A percentile compares a stretch with the other conserved stretches of the same genome.
Evolutionary conservation across 2,329 filamentous ascomycete genomes (phyloP).

Genomic region (Blumeriella jaapii): DNA sequence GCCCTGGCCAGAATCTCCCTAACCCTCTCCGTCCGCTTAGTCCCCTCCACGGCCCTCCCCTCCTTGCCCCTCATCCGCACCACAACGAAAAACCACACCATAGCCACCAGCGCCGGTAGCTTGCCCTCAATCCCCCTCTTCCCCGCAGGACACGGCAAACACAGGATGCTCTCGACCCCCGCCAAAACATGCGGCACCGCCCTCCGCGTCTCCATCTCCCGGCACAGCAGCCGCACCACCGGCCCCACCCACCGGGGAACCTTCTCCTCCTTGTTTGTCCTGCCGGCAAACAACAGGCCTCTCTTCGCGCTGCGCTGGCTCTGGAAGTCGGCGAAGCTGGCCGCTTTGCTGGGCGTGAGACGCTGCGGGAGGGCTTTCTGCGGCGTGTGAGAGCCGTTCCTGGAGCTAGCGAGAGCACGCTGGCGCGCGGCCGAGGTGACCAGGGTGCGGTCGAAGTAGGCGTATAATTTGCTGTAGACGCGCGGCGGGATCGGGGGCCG

Average conservation of each 20-base stretch:
- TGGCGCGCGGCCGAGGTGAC: slow-evolving; percentile 29
- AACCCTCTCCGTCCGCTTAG: slow-evolving; percentile 36
- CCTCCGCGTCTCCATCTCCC: slow-evolving; percentile 44
- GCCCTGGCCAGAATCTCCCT: slow-evolving; percentile 32
- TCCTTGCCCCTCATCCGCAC: slow-evolving; percentile 33
- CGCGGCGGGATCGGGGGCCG: slow-evolving; percentile 68
- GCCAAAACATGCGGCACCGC: slow-evolving; percentile 65
- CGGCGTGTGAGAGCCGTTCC: background rate
- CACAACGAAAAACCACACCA: slow-evolving; percentile 48
- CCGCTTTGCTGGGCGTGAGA: slow-evolving; percentile 36
- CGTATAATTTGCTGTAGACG: slow-evolving; percentile 75
- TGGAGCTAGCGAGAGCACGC: slow-evolving; percentile 5
- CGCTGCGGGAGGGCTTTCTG: slow-evolving; percentile 15
- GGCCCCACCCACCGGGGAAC: slow-evolving; percentile 59
- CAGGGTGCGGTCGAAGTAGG: slow-evolving; percentile 66
- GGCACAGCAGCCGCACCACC: slow-evolving; percentile 54
- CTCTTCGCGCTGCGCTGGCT: slow-evolving; percentile 21
- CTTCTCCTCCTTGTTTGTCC: slow-evolving; percentile 14
- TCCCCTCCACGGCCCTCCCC: slow-evolving; percentile 33
- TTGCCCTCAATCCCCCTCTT: slow-evolving; percentile 28
- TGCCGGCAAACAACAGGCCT: slow-evolving; percentile 14
- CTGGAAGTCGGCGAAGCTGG: slow-evolving; percentile 30
- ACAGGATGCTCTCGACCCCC: slow-evolving; percentile 47
- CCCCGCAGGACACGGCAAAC: slow-evolving; percentile 19
- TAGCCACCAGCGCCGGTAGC: slow-evolving; percentile 44